A percentile compares a stretch with the other conserved stretches of the same genome.
These are phyloP conservation scores for Ascochyta fabae DNA, from an alignment of 2,329 filamentous ascomycete species.

Conservation along the genomic window DNA sequence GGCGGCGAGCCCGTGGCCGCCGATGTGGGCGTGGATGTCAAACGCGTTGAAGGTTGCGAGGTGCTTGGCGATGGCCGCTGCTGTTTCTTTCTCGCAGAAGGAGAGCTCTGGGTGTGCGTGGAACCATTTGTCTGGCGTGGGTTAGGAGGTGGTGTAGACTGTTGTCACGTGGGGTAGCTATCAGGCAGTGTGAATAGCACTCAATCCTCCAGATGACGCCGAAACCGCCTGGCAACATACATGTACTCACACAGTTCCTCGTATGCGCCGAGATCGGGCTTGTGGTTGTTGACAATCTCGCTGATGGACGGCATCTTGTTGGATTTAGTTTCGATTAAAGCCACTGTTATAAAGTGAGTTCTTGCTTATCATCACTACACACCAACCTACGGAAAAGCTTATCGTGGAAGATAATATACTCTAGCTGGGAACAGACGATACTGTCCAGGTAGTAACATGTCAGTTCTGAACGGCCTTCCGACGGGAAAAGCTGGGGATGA, in stretches of 20 bases:
- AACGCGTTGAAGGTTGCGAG: slow-evolving; percentile 44
- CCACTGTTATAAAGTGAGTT: neutral
- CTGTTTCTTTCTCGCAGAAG: slow-evolving; percentile 44
- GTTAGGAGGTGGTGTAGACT: neutral
- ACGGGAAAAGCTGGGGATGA: slow-evolving; percentile 29
- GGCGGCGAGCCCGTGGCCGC: slow-evolving; percentile 65
- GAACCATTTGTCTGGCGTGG: slow-evolving; percentile 40
- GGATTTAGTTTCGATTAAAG: neutral
- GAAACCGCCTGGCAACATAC: neutral
- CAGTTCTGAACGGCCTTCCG: slow-evolving; percentile 20
- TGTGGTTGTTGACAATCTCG: slow-evolving; percentile 32
- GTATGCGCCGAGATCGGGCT: slow-evolving; percentile 37
- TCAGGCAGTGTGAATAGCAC: too few species aligned
- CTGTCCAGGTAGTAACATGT: slow-evolving; percentile 8
- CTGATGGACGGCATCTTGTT: slow-evolving; percentile 38
- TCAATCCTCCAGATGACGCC: neutral
- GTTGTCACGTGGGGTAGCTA: neutral
- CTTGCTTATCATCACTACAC: neutral
- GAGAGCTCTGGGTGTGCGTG: slow-evolving; percentile 47
- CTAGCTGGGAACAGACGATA: neutral
- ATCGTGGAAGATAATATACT: neutral
- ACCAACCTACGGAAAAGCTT: slow-evolving; percentile 15
- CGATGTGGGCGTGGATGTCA: slow-evolving; percentile 60
- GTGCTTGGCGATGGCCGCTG: slow-evolving; percentile 37
- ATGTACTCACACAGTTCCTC: slow-evolving; percentile 42